Conservation (phyloP, 2,329 filamentous ascomycete genomes). For the Bimuria novae-zelandiae region DNA sequence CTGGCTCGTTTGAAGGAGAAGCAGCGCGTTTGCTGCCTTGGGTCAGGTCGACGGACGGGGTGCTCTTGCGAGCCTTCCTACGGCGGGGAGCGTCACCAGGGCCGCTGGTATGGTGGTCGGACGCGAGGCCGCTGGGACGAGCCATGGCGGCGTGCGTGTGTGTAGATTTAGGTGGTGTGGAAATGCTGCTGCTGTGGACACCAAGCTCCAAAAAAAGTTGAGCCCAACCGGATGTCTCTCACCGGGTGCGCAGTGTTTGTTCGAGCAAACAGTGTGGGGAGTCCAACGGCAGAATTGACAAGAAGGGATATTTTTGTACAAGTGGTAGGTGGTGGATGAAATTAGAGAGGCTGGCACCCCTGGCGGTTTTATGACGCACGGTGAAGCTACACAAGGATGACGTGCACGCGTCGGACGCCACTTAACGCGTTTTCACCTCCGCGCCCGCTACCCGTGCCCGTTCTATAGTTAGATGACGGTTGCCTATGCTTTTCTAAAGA, state of each 20-base stretch:
- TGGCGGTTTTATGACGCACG: not conserved
- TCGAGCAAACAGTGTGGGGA: not conserved
- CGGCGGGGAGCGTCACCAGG: constrained; percentile 41
- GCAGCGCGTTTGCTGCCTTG: constrained; percentile 34
- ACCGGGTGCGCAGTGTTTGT: not conserved
- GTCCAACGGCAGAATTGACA: not conserved
- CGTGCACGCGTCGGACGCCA: constrained; percentile 31
- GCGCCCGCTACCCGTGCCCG: not conserved
- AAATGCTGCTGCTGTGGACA: not conserved
- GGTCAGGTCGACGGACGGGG: constrained; percentile 24
- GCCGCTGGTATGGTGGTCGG: constrained; percentile 43
- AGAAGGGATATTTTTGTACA: not conserved
- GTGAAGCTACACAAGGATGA: constrained; percentile 26
- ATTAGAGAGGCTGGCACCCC: constrained; percentile 20
- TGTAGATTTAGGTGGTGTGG: not conserved
- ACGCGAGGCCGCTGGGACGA: constrained; percentile 39
- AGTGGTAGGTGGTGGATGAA: constrained; percentile 4
- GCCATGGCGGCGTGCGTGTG: constrained; percentile 31
- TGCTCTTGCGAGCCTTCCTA: constrained; percentile 37
- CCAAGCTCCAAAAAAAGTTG: not conserved
- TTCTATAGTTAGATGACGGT: not conserved
- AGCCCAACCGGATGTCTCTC: not conserved
- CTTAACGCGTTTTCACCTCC: constrained; percentile 22
- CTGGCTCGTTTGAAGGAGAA: constrained; percentile 28
- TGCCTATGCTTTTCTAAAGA: too few species aligned